Evolutionary conservation across 495 filamentous ascomycete species (phyloP).

Genomic region (Stereocaulon alpinum): DNA sequence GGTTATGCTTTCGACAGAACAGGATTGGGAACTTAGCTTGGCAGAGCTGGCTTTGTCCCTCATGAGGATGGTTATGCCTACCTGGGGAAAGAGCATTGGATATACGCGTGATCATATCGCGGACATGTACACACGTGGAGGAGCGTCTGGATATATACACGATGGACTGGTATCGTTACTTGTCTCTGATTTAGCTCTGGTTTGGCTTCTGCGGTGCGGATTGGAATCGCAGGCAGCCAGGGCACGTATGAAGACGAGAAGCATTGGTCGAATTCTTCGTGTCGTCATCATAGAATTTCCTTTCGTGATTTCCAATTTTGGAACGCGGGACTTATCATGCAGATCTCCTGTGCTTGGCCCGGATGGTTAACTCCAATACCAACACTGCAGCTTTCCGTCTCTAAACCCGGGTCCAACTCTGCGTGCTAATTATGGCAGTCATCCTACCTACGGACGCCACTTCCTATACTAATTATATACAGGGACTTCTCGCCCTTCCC

Average conservation of each 20-base stretch:
- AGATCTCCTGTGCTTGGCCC: not conserved
- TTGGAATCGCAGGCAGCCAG: no score
- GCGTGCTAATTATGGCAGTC: not conserved
- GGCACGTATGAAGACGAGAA: no score
- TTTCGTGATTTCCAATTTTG: no score
- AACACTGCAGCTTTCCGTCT: not conserved
- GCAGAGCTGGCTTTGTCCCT: not conserved
- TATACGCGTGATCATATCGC: constrained; percentile 4
- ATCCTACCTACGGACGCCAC: not conserved
- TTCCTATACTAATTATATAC: not conserved
- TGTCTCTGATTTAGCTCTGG: not conserved
- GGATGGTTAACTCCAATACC: not conserved
- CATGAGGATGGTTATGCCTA: not conserved
- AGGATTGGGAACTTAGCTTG: not conserved
- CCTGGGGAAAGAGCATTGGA: not conserved
- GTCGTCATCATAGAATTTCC: no score
- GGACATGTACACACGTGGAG: constrained; percentile 6
- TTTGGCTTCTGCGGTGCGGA: no score
- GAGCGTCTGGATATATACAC: constrained; percentile 9
- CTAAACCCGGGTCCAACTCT: not conserved
- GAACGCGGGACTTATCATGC: no score
- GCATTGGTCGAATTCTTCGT: no score
- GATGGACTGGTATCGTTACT: not conserved
- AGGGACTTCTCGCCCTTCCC: not conserved
- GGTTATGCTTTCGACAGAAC: not conserved